Evolutionary conservation across 2,329 filamentous ascomycete genomes (phyloP), one percentile per base, ranked within the genome.

Genomic region (Aspergillus viridinutans): DNA sequence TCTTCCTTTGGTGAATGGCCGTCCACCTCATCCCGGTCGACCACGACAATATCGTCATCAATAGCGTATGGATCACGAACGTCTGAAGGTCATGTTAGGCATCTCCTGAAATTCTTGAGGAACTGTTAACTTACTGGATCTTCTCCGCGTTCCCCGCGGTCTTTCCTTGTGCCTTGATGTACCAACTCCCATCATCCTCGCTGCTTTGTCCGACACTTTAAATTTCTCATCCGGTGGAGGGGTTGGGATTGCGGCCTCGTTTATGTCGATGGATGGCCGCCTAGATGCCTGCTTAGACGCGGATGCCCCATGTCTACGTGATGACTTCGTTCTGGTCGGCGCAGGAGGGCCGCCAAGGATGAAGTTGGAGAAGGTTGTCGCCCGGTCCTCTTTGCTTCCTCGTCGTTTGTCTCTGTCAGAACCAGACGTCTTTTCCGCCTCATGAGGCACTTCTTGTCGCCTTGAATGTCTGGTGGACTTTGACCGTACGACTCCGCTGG

Each of bases 181-280:
- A 59, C 72, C 78, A 58, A 84, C 74, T 64, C 77, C 92, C 85
- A 94, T 85, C 53, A 93, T 75, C 73, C 87, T 92, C 32, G 90
- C 90, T 28, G 90, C 90, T 73, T 95, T 96, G 49, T 85, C 82
- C 7, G 87, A 82, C 68, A 90, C 82, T 52, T 84, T 83, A 3
- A 81, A 81, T 45, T 80, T 76, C 32, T 88, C 84, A 29, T 92
- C 90, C 2, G 88, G 85, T 8, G 90, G 88, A 3, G 90, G 89
- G 21, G 89, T 90, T 49, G 84, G 80, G 58, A 92, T 78, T 7
- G 85, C 88, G 60, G 80, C 80, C 28, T 78, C 74, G 42, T 82
- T 79, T 59, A 86, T 82, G 53, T 90, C 89, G 17, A 88, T 74
- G 0, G 90, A 89, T 60, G 86, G 81, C 40, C 88, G 86, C 55